Percentiles rank a stretch among this genome's conserved stretches.
These are phyloP conservation scores for Hemileia vastatrix DNA, from an alignment of 1,284 basidiomycete species.

Conservation along the genomic window DNA sequence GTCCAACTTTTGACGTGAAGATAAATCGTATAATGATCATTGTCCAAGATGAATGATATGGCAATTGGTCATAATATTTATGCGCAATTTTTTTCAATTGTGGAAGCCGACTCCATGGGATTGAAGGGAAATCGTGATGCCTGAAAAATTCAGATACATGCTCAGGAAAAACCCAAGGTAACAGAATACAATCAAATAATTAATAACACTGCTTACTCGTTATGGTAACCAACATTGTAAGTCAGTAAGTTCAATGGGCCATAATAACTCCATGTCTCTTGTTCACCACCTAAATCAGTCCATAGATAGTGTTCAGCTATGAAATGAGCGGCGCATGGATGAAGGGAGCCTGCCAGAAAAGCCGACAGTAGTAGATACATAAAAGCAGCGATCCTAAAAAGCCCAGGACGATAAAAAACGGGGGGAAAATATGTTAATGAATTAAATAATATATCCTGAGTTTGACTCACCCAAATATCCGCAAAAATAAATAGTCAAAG, in stretches of 20 bases:
- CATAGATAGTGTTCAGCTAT: constrained; percentile 63
- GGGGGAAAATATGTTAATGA: constrained; percentile 51
- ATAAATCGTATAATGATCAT: constrained; percentile 92
- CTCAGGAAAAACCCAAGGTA: too few species aligned
- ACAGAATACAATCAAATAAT: too few species aligned
- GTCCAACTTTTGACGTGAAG: constrained; percentile 69
- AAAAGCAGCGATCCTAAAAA: constrained; percentile 47
- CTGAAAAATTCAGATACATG: too few species aligned
- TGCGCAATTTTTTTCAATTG: constrained; percentile 69
- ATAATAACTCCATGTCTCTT: constrained; percentile 97
- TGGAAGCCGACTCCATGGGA: constrained; percentile 90
- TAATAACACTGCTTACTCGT: constrained; percentile 62
- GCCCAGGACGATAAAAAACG: constrained; percentile 12
- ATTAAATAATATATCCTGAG: too few species aligned
- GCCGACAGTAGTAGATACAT: constrained; percentile 75
- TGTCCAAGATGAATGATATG: constrained; percentile 81
- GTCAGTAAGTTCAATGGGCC: constrained; percentile 79
- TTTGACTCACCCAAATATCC: constrained; percentile 45
- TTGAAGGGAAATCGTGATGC: constrained; percentile 94
- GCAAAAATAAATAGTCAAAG: constrained; percentile 57
- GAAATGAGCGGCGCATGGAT: constrained; percentile 93
- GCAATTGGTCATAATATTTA: constrained; percentile 82
- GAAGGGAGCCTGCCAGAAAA: constrained; percentile 90
- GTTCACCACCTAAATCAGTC: constrained; percentile 44
- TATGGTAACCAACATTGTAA: constrained; percentile 98